A percentile compares a stretch with the other conserved stretches of the same genome.
Evolutionary conservation across 139 green algal genomes (phyloP).

Genomic region (Tetradesmus obliquus): DNA sequence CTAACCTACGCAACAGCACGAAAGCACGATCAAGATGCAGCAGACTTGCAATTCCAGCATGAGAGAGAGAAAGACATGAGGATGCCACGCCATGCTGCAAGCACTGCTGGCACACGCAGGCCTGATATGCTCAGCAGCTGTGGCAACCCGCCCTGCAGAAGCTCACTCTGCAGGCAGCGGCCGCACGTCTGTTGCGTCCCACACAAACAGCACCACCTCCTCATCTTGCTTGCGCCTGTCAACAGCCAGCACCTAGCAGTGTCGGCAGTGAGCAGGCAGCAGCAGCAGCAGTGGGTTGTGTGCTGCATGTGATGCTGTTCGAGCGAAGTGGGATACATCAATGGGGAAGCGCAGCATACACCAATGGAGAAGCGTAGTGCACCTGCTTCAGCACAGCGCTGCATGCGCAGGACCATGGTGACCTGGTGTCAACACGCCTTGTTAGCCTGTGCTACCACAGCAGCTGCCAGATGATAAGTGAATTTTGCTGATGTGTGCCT

Average conservation of each 20-base stretch:
- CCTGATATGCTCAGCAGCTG: neutral
- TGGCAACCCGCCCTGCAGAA: neutral
- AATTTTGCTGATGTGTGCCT: neutral
- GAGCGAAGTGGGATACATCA: too few relatives aligned
- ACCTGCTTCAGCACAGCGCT: neutral
- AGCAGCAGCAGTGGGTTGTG: neutral
- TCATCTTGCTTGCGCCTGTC: neutral
- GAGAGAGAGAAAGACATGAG: neutral
- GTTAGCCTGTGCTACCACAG: neutral
- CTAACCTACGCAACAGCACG: too few relatives aligned
- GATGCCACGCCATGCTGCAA: neutral
- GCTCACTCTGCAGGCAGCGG: constrained; percentile 21
- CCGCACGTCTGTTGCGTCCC: constrained; percentile 39
- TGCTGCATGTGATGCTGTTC: too few relatives aligned
- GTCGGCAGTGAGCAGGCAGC: neutral
- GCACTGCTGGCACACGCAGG: neutral
- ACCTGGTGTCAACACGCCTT: neutral
- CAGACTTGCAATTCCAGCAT: too few relatives aligned
- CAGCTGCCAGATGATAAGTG: neutral
- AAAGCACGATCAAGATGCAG: too few relatives aligned
- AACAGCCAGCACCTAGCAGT: constrained; percentile 21
- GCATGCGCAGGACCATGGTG: neutral
- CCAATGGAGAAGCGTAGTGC: neutral
- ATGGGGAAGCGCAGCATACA: too few relatives aligned
- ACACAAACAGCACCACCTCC: constrained; percentile 39